A percentile compares a stretch with the other conserved stretches of the same genome.
phyloP scores from a whole-genome alignment of 768 basidiomycete species.

The Lactarius pseudohatsudake region DNA sequence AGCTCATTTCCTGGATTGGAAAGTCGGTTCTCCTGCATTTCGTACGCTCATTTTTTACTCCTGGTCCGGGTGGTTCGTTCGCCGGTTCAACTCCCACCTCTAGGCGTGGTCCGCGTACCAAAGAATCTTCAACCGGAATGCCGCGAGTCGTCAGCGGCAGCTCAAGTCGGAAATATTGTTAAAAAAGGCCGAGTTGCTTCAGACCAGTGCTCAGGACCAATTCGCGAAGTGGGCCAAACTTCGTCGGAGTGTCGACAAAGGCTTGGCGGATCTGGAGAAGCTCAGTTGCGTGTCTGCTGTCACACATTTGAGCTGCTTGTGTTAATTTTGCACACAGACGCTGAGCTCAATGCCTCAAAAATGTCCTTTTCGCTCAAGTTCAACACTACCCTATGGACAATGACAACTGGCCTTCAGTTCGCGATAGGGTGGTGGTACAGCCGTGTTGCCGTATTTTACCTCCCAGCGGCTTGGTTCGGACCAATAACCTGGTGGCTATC shows the following conservation, averaged over 20 bases:
- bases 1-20: constrained; percentile 87
- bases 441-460: constrained; percentile 86
- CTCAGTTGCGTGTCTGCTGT: constrained; percentile 62
- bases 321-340: constrained; percentile 47
- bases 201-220: constrained; percentile 94
- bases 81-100: constrained; percentile 5
- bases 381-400: constrained; percentile 69
- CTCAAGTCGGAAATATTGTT: constrained; percentile 79
- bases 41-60: constrained; percentile 48
- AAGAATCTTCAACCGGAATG: constrained; percentile 57
- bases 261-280: constrained; percentile 85
- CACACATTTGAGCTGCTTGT: background rate
- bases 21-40: constrained; percentile 78
- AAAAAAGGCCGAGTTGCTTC: constrained; percentile 80
- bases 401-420: constrained; percentile 87
- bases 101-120: constrained; percentile 77
- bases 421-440: constrained; percentile 90
- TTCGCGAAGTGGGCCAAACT: constrained; percentile 99
- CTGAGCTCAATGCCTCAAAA: constrained; percentile 74
- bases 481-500: constrained; percentile 86
- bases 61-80: background rate
- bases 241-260: constrained; percentile 87
- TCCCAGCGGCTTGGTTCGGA: constrained; percentile 89
- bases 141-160: constrained; percentile 56
- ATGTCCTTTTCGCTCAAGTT: constrained; percentile 76